Conservation (phyloP, 2,329 filamentous ascomycete genomes). For the Dothideomycetes sp. region DNA sequence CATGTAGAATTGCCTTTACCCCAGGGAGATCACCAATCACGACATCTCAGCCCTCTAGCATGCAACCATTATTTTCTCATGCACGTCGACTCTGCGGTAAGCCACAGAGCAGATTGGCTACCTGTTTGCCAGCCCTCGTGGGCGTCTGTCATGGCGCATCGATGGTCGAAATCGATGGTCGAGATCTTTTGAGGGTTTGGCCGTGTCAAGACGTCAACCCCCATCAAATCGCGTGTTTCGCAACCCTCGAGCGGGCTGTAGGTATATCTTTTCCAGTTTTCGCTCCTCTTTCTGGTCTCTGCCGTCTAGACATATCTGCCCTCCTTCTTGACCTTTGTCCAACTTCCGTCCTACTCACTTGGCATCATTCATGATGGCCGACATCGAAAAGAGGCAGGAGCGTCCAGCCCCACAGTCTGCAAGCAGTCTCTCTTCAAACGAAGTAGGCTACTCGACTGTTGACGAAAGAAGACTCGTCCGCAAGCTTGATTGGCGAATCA, state of each 20-base stretch:
- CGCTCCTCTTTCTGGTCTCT: not conserved
- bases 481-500: slow-evolving; percentile 37
- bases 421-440: slow-evolving; percentile 8
- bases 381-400: slow-evolving; percentile 2
- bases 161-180: slow-evolving; percentile 1
- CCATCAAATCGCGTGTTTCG: not conserved
- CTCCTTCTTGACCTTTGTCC: no score
- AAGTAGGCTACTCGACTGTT: slow-evolving; percentile 30
- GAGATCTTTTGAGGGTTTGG: not conserved
- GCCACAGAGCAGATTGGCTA: not conserved
- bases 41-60: slow-evolving; percentile 5
- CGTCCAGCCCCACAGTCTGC: not conserved
- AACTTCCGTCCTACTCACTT: no score
- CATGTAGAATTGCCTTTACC: no score
- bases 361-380: no score
- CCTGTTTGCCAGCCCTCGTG: not conserved
- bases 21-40: no score
- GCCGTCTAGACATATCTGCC: no score
- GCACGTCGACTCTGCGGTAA: no score
- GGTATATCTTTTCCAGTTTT: not conserved
- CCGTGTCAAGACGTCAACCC: not conserved
- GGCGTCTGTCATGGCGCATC: not conserved
- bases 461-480: slow-evolving; percentile 48
- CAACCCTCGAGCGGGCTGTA: no score
- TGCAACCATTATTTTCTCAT: no score